Base-by-base conservation (phyloP, 805 yeast species). In the Lachancea quebecensis region DNA sequence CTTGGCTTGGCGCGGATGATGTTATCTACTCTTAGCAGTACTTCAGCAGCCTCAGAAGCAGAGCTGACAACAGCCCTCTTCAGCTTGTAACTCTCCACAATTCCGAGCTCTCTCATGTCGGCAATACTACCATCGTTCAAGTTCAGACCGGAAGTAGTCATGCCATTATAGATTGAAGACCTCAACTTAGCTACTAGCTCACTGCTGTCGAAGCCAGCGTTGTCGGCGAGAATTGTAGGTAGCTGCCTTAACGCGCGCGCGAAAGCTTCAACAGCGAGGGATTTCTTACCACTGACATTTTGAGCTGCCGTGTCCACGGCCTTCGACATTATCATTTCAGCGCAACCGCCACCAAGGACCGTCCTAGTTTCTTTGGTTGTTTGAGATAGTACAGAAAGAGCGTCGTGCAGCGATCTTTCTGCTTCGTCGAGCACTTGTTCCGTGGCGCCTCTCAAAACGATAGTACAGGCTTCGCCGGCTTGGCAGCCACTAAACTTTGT, bases 1-100 rank as follows among this genome's bases (percentile, higher is more conserved):
- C 99, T 78, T 52, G 99, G 99, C 66, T 86, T 90, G 30, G 99
- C 98, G 55, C 96, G 81, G 52, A 93, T 87, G 54, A 93, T 93
- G 67, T 93, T 91, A 65, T 93, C 99, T 36, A 93, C 99, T 64
- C 99, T 81, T 59, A 93, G 71, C 54, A 93, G 75, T 39, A 93
- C 90, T 71, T 93, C 98, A 4, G 98, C 95, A 29, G 99, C 99
- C 71, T 93, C 99, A n/a, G 95, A 75, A 4, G 99, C 98, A 39
- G 95, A 82, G 11, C 89, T 78, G 14, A 93, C 97, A 12, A 95
- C 99, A 2, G 97, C 95, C 52, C 79, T 75, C 70, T 93, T 93
- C 65, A 93, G 76, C 68, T 90, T 91, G 69, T 76, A 93, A 52
- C 95, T 82, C 70, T 93, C 99, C 42, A 93, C 89, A 55, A 91